Base-by-base conservation (phyloP, 2,329 filamentous ascomycete genomes). In the Dactylellina cionopaga region DNA sequence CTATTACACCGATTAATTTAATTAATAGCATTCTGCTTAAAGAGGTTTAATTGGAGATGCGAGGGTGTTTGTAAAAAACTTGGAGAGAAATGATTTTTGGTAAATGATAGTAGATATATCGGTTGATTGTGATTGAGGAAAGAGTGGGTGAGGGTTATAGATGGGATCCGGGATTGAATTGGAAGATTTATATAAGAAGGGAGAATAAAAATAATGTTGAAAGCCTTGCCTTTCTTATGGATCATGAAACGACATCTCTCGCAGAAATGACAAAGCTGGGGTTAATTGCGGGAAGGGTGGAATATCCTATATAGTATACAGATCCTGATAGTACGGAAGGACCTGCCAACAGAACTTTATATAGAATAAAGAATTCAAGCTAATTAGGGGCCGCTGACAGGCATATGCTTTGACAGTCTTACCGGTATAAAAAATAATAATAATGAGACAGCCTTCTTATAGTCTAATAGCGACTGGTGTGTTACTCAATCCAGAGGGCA, bases 261-360 rank as follows among this genome's bases (percentile, higher is more conserved):
- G 19, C n/a, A 46, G 7, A 41, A 46, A 22, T 46, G 41, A 46
- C 5, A 46, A 19, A 24, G 41, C 41, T 46, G 13, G 41, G 41
- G 41, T 46, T 24, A 19, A 46, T 22, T 24, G 41, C 41, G 41
- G 15, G 41, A 46, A 46, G 41, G 41, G 19, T 24, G 6, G 15
- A 46, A 46, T n/a, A 46, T 46, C 41, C 41, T n/a, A 24, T 15
- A n/a, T n/a, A n/a, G n/a, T n/a, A n/a, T n/a, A n/a, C 41, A 46
- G 3, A 3, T 46, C n/a, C 41, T 13, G 24, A 22, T 46, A 22
- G n/a, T n/a, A n/a, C n/a, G n/a, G n/a, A n/a, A n/a, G n/a, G n/a
- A n/a, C n/a, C n/a, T n/a, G n/a, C 13, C 19, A 46, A 19, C 11
- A 46, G 15, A 46, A 46, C 24, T 6, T 46, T 19, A 24, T 24